These are phyloP conservation scores for Lachnellula occidentalis DNA, from an alignment of 2,329 filamentous ascomycete genomes.

Conservation along the genomic window DNA sequence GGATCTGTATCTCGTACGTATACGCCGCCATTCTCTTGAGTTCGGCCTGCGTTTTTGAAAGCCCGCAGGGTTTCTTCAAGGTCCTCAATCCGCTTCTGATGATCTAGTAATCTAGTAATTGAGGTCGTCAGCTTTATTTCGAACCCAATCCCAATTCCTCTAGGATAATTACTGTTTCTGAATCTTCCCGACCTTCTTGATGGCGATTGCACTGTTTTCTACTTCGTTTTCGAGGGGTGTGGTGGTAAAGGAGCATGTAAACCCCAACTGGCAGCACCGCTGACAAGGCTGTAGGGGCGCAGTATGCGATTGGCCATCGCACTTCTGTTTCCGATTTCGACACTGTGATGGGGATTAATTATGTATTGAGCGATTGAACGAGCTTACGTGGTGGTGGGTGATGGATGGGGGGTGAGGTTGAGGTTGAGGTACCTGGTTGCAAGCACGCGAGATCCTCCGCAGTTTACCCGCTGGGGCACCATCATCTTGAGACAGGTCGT, in stretches of 20 bases:
- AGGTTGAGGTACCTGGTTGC: background rate
- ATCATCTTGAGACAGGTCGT: conserved; percentile 19
- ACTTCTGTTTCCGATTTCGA: conserved; percentile 4
- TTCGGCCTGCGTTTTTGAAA: background rate
- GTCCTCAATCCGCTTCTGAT: conserved; percentile 1
- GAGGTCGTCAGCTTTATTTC: background rate
- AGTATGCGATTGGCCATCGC: conserved; percentile 1
- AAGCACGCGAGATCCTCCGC: conserved; percentile 2
- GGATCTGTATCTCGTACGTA: too few species aligned
- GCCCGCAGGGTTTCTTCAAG: background rate
- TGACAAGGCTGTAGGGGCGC: conserved; percentile 1
- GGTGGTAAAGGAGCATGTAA: conserved; percentile 5
- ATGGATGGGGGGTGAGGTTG: too few species aligned
- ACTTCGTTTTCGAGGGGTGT: conserved; percentile 1
- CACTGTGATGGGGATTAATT: background rate
- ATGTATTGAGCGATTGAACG: too few species aligned
- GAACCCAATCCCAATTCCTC: too few species aligned
- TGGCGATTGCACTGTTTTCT: background rate
- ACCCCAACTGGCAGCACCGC: conserved; percentile 4
- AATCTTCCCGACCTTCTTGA: conserved; percentile 3
- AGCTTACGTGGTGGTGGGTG: too few species aligned
- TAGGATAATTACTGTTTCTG: background rate
- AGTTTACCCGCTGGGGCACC: conserved; percentile 7
- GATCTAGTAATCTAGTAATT: background rate
- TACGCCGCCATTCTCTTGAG: too few species aligned